A percentile compares a stretch with the other conserved stretches of the same genome.
phyloP scores from a whole-genome alignment of 2,329 filamentous ascomycete genomes.

The Epichloe glyceriae region DNA sequence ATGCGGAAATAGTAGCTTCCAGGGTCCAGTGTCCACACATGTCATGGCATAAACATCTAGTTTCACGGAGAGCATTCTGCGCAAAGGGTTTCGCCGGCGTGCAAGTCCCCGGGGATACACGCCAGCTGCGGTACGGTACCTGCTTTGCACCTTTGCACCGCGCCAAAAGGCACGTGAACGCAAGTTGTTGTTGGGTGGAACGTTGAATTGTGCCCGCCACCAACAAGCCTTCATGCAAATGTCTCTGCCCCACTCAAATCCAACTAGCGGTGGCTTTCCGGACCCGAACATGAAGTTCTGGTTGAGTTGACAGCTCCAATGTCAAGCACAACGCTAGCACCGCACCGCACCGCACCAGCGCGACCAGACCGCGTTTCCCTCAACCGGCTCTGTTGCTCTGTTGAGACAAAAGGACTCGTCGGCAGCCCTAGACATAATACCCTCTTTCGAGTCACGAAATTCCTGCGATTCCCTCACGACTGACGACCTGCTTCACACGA shows the following conservation, averaged over 20 bases:
- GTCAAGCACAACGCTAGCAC: conserved; percentile 3
- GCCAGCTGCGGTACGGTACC: too few species aligned
- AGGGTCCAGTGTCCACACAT: too few species aligned
- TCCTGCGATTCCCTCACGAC: conserved; percentile 1
- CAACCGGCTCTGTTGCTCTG: background rate
- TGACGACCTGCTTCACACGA: background rate
- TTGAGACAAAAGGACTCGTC: background rate
- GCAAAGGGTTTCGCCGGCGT: too few species aligned
- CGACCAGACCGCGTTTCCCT: conserved; percentile 12
- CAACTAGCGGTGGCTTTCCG: conserved; percentile 1
- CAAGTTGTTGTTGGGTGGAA: background rate
- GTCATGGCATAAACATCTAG: too few species aligned
- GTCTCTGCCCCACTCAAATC: conserved; percentile 6
- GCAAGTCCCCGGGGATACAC: too few species aligned
- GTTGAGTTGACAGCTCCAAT: background rate
- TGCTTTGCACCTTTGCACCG: too few species aligned
- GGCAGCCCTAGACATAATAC: background rate
- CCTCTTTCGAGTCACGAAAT: conserved; percentile 3
- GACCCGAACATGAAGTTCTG: background rate
- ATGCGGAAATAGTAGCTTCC: too few species aligned
- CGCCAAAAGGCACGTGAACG: too few species aligned
- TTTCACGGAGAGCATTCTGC: too few species aligned
- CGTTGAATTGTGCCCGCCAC: background rate
- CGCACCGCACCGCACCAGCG: conserved; percentile 1
- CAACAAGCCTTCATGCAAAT: too few species aligned